Percentiles rank a stretch among this genome's conserved stretches.
Evolutionary conservation across 768 basidiomycete genomes (phyloP).

Genomic region (Suillus luteus): DNA sequence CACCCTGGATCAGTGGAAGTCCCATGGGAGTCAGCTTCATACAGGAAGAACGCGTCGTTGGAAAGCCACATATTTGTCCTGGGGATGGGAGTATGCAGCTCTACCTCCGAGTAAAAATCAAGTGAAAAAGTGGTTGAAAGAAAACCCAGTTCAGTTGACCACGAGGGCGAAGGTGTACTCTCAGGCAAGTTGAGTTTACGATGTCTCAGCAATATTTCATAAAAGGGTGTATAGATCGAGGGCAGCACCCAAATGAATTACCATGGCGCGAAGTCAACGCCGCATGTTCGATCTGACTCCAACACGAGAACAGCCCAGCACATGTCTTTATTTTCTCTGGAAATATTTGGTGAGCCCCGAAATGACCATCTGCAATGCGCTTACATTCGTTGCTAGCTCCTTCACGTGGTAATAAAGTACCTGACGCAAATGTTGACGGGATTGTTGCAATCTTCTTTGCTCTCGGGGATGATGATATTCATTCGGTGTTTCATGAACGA

Average conservation of each 20-base stretch:
- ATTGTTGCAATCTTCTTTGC: slow-evolving; percentile 76
- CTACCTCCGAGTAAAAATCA: slow-evolving; percentile 63
- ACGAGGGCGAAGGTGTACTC: slow-evolving; percentile 40
- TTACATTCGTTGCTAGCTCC: slow-evolving; percentile 44
- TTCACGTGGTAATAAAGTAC: slow-evolving; percentile 57
- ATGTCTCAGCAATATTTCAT: neutral
- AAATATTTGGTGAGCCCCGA: slow-evolving; percentile 74
- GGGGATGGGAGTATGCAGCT: slow-evolving; percentile 83
- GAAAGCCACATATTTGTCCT: slow-evolving; percentile 35
- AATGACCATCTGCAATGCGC: neutral
- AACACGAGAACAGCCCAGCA: slow-evolving; percentile 60
- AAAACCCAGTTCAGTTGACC: slow-evolving; percentile 20
- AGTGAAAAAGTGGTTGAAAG: slow-evolving; percentile 55
- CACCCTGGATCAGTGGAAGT: slow-evolving; percentile 63
- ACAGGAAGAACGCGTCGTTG: slow-evolving; percentile 10
- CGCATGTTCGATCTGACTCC: slow-evolving; percentile 40
- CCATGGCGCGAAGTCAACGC: slow-evolving; percentile 66
- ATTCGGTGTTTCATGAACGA: slow-evolving; percentile 31
- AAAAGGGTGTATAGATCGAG: slow-evolving; percentile 48
- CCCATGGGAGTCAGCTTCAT: slow-evolving; percentile 12
- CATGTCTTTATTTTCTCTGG: slow-evolving; percentile 82
- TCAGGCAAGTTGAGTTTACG: slow-evolving; percentile 44
- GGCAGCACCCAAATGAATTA: slow-evolving; percentile 76
- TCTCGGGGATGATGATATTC: slow-evolving; percentile 49
- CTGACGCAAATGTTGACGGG: slow-evolving; percentile 58